phyloP scores from a whole-genome alignment of 2,329 filamentous ascomycete genomes.

The Nakataea oryzae region DNA sequence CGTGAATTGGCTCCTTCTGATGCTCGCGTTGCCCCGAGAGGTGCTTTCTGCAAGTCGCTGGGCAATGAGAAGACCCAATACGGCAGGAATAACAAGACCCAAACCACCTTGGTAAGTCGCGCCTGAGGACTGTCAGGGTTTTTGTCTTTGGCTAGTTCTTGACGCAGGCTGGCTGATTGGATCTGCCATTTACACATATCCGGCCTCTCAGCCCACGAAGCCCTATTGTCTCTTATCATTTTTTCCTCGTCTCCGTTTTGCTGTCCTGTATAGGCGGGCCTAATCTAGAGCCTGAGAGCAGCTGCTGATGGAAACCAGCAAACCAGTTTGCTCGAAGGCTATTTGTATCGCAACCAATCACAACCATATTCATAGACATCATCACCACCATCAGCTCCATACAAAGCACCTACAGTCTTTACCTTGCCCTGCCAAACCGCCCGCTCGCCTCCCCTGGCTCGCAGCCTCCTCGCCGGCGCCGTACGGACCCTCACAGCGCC shows the following conservation, averaged over 20 bases:
- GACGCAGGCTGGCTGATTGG: background rate
- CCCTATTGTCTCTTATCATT: background rate
- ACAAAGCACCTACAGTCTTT: too few relatives aligned
- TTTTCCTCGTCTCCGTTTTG: background rate
- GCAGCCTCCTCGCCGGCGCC: too few relatives aligned
- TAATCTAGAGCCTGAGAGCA: background rate
- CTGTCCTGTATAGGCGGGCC: background rate
- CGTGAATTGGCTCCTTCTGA: background rate
- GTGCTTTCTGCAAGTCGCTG: background rate
- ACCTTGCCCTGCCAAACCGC: too few relatives aligned
- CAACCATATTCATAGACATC: background rate
- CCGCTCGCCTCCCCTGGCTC: too few relatives aligned
- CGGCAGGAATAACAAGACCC: background rate
- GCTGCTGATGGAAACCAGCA: background rate
- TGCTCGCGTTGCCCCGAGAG: background rate
- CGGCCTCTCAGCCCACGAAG: background rate
- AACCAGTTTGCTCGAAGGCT: background rate
- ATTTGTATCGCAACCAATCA: background rate
- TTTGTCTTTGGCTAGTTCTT: background rate
- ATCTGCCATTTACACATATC: background rate
- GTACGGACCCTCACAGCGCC: too few relatives aligned
- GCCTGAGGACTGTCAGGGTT: background rate
- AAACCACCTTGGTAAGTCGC: background rate
- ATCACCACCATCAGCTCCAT: too few relatives aligned
- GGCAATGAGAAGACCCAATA: background rate